A percentile compares a stretch with the other conserved stretches of the same genome.
Conservation (phyloP, 768 basidiomycete species). For the Lactarius psammicola region DNA sequence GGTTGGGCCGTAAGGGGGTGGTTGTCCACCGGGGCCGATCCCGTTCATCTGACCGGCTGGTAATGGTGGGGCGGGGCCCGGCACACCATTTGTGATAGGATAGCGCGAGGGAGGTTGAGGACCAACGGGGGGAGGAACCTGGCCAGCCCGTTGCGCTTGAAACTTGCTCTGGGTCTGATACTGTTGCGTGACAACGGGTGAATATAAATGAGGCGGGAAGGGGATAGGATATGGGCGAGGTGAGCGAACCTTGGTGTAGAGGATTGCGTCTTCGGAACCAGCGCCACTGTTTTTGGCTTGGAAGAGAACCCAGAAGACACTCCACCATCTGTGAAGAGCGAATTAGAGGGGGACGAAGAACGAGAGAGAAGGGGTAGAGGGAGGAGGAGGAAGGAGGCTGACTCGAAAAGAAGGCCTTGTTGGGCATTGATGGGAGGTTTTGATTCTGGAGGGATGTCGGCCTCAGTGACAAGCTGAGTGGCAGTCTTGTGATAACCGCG, state of each 20-base stretch:
- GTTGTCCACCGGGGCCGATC: constrained; percentile 32
- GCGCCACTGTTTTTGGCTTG: constrained; percentile 69
- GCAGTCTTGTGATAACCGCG: constrained; percentile 77
- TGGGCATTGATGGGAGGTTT: constrained; percentile 78
- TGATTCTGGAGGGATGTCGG: constrained; percentile 60
- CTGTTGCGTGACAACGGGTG: constrained; percentile 28
- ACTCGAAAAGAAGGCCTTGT: constrained; percentile 85
- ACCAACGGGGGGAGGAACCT: constrained; percentile 8
- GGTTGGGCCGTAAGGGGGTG: constrained; percentile 21
- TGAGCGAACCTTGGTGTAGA: constrained; percentile 63
- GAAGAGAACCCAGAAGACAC: constrained; percentile 84
- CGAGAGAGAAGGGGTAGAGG: constrained; percentile 22
- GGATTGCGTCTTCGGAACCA: constrained; percentile 67
- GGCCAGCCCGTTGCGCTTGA: background rate
- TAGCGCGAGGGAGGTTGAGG: constrained; percentile 28
- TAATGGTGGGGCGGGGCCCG: constrained; percentile 24
- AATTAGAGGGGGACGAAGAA: constrained; percentile 18
- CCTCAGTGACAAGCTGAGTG: constrained; percentile 61
- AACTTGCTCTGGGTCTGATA: constrained; percentile 38
- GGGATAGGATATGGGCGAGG: background rate
- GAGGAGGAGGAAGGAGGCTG: too few species aligned
- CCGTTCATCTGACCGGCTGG: constrained; percentile 34
- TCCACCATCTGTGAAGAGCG: constrained; percentile 68
- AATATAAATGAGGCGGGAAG: background rate
- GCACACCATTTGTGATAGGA: constrained; percentile 31